Base-by-base conservation (phyloP, 352 stramenopile species). In the Phytophthora hibernalis region DNA sequence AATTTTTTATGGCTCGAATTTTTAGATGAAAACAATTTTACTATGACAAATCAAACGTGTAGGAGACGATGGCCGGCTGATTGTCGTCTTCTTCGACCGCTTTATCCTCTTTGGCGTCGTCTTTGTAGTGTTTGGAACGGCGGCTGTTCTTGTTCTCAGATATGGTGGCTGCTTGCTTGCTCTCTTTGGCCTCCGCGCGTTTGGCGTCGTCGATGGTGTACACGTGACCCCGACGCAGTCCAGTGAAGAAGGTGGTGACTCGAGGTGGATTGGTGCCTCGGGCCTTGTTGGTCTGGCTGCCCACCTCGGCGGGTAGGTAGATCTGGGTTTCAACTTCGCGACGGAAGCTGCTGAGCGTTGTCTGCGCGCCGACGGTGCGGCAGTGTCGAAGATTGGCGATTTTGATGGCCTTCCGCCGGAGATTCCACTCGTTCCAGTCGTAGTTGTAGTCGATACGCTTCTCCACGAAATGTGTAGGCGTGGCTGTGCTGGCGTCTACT, bases 351-450 rank as follows among this genome's bases (percentile, higher is more conserved):
- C 90, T 98, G 26, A 93, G 67, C 15, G 83, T 76, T 16, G 95
- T 98, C 74, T 98, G 95, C 52, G 85, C 85, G 12, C 84, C 90
- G 33, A 86, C 87, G 1, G 93, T 98, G 13, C 82, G 85, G 68
- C 88, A 98, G 42, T 97, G 93, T 31, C 85, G 81, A 48, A 98
- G 65, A 63, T 98, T 98, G 18, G 92, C 92, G 49, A 98, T 83
- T 70, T 97, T 89, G 40, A 98, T 76, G 21, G 92, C 92, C 33
- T 90, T 87, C 38, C 91, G 85, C 13, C 95, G 82, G 44, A 98
- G 76, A 52, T 82, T 91, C 95, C 95, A 98, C 70, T 98, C 93
- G 77, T 98, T 98, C 92, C 93, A 98, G 51, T 97, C 87, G 74
- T 98, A 98, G 43, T 87, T 85, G 61, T 83, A 83, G 77, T 98